Conservation (phyloP, 208 protist species). For the Leptomonas pyrrhocoris region DNA sequence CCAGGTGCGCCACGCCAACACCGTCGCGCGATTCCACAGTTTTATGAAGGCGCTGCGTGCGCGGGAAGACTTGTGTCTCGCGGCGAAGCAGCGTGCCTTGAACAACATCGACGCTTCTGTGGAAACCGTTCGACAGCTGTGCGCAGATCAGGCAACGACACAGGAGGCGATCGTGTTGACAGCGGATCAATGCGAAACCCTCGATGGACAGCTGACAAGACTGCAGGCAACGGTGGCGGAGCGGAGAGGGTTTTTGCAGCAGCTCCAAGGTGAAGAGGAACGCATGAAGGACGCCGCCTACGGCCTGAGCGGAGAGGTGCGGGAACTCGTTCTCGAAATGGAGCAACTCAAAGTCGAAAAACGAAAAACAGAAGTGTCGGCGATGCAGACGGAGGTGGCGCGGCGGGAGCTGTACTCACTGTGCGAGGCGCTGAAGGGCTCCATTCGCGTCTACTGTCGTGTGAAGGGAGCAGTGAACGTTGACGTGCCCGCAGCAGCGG, state of each 20-base stretch:
- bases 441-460: conserved; percentile 92
- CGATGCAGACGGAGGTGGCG: conserved; percentile 68
- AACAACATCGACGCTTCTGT: conserved; percentile 35
- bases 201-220: conserved; percentile 23
- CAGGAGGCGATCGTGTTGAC: conserved; percentile 72
- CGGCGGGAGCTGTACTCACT: conserved; percentile 74
- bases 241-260: conserved; percentile 23
- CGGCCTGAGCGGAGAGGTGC: conserved; percentile 73
- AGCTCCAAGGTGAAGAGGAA: conserved; percentile 48
- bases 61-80: conserved; percentile 42
- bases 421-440: conserved; percentile 88
- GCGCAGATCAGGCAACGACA: conserved; percentile 33
- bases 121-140: conserved; percentile 25
- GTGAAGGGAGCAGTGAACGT: conserved; percentile 57
- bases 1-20: conserved; percentile 23
- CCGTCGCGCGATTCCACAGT: conserved; percentile 19
- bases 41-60: conserved; percentile 25
- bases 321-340: conserved; percentile 67
- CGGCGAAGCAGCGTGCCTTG: conserved; percentile 40
- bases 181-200: conserved; percentile 41
- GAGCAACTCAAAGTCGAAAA: conserved; percentile 42
- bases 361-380: conserved; percentile 27
- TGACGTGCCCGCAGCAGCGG: neutral
- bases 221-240: conserved; percentile 24
- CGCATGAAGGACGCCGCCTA: conserved; percentile 68